These are phyloP conservation scores for Tephrocybe sp. DNA, from an alignment of 768 basidiomycete species.

Conservation along the genomic window DNA sequence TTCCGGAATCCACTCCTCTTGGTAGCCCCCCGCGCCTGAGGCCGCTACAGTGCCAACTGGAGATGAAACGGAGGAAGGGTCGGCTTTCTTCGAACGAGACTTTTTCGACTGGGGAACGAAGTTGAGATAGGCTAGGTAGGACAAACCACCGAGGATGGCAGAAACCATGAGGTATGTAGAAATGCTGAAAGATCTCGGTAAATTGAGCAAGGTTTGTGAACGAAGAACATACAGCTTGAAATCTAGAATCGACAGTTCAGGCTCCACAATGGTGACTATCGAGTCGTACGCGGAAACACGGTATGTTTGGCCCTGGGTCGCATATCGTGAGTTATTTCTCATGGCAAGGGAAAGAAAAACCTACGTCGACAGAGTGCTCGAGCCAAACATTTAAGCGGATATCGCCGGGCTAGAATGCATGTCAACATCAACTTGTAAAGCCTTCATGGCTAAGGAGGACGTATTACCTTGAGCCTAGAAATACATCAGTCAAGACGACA, in stretches of 20 bases:
- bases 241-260: conserved; percentile 75
- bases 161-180: conserved; percentile 72
- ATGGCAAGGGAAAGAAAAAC: conserved; percentile 16
- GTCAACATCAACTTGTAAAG: too few species aligned
- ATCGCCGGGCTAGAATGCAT: conserved; percentile 62
- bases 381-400: conserved; percentile 73
- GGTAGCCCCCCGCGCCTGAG: conserved; percentile 68
- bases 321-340: background rate
- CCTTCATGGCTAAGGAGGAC: too few species aligned
- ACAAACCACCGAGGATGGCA: conserved; percentile 59
- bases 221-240: conserved; percentile 65
- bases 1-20: conserved; percentile 93
- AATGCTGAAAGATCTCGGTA: conserved; percentile 34
- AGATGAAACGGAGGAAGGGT: conserved; percentile 44
- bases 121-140: conserved; percentile 64
- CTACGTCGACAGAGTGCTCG: conserved; percentile 66
- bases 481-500: conserved; percentile 13
- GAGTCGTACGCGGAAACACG: conserved; percentile 75
- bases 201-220: background rate
- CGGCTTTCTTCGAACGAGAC: conserved; percentile 43
- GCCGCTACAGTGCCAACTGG: conserved; percentile 61
- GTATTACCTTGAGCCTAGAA: conserved; percentile 62
- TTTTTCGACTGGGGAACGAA: conserved; percentile 70
- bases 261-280: conserved; percentile 78
- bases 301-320: conserved; percentile 49